Base-by-base conservation (phyloP, 106 monocot species). In the Dioscorea alata region DNA sequence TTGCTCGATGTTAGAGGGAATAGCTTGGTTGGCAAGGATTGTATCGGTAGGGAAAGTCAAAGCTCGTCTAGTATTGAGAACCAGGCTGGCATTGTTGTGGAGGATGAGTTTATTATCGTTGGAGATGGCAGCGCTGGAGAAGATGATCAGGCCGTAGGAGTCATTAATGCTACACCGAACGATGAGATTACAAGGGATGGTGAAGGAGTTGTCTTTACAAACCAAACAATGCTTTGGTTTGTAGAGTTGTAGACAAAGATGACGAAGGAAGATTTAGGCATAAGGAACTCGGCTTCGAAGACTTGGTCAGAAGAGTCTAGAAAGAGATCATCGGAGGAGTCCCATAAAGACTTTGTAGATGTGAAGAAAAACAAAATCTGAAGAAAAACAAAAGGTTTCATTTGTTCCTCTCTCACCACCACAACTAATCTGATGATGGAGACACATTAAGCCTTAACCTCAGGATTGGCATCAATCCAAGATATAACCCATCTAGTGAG, bases 391-490 rank as follows among this genome's bases (percentile, higher is more conserved):
- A n/a, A n/a, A n/a, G n/a, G n/a, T n/a, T n/a, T n/a, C n/a, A n/a
- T n/a, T n/a, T n/a, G 57, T 0, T 65, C 0, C 31, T 61, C 53
- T 28, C 74, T 6, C 65, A 76, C 20, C 78, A 58, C 8, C 86
- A 73, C 51, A 33, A 60, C 20, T 83, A 70, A 42, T 61, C 70
- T 23, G 79, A 75, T 28, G 86, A 85, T 23, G 85, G 66, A 13
- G 69, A 75, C 64, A 69, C 77, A 10, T 73, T 92, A 59, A 97
- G 83, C 69, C 85, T 97, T 50, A 86, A 84, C 70, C 78, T 97
- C 20, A 89, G 89, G 32, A 89, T 93, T 64, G 87, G 90, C 53
- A 73, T 81, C 66, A 85, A 73, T 50, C 77, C 81, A 12, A 83
- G 67, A 52, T 49, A 72, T 20, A 66, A 64, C 49, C 42, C 59